Evolutionary conservation across 805 yeast genomes (phyloP).

Genomic region (Priceomyces medius): DNA sequence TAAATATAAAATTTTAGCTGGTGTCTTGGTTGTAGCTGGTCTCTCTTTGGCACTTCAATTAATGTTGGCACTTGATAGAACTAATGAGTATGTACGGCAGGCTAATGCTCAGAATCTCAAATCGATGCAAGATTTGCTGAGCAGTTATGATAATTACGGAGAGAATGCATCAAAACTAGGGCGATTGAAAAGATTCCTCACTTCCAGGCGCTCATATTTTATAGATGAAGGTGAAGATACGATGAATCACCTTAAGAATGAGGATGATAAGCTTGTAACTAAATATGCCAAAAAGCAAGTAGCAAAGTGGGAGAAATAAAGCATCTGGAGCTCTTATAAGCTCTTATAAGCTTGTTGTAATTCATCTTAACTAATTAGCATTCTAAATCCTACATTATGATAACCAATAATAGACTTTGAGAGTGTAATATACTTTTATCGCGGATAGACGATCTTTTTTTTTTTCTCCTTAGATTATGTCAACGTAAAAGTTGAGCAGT

Average conservation of each 20-base stretch:
- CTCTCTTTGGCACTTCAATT: constrained; percentile 34
- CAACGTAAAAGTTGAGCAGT: too few relatives aligned
- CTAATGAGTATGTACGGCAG: constrained; percentile 28
- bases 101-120: constrained; percentile 25
- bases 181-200: constrained; percentile 33
- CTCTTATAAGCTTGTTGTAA: too few relatives aligned
- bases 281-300: constrained; percentile 24
- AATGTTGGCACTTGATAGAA: constrained; percentile 35
- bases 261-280: constrained; percentile 30
- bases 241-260: constrained; percentile 15
- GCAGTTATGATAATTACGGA: constrained; percentile 26
- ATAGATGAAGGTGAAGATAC: constrained; percentile 17
- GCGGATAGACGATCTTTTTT: too few relatives aligned
- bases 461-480: too few relatives aligned
- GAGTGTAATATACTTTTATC: too few relatives aligned
- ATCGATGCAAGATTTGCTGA: constrained; percentile 28
- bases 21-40: constrained; percentile 32
- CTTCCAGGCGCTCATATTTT: constrained; percentile 29
- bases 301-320: not conserved
- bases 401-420: too few relatives aligned
- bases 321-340: too few relatives aligned
- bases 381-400: too few relatives aligned
- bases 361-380: too few relatives aligned
- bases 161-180: constrained; percentile 27
- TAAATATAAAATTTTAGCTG: constrained; percentile 40